These are phyloP conservation scores for Pseudonitzschia delicatissima DNA, from an alignment of 108 stramenopile species.

Conservation along the genomic window DNA sequence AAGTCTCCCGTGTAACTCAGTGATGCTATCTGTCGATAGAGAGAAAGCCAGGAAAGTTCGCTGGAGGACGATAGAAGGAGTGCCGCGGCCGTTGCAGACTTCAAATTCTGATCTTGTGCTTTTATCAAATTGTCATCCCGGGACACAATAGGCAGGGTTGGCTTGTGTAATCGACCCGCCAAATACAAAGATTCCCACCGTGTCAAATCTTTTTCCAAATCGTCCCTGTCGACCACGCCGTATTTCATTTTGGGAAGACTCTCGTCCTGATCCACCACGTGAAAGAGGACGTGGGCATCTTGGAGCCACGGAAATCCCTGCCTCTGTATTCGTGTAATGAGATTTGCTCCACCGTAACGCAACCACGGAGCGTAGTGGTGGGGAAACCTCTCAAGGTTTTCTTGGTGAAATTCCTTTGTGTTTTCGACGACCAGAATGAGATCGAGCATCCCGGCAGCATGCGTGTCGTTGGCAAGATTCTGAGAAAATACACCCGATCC, in stretches of 20 bases:
- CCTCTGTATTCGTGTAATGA: constrained; percentile 28
- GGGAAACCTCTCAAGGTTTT: constrained; percentile 54
- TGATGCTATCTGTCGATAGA: constrained; percentile 53
- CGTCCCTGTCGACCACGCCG: constrained; percentile 62
- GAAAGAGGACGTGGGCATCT: constrained; percentile 16
- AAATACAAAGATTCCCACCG: constrained; percentile 76
- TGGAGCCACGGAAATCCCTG: neutral
- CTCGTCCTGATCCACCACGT: constrained; percentile 15
- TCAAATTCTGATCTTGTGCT: constrained; percentile 55
- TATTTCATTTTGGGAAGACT: constrained; percentile 56
- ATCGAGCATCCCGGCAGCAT: constrained; percentile 58
- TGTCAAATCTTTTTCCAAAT: constrained; percentile 57
- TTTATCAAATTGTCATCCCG: constrained; percentile 29
- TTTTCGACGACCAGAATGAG: constrained; percentile 67
- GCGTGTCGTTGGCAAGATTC: constrained; percentile 15
- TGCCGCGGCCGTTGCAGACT: constrained; percentile 62
- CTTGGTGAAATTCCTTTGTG: constrained; percentile 53
- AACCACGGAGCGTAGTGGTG: constrained; percentile 61
- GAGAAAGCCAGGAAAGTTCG: constrained; percentile 11
- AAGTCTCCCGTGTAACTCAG: constrained; percentile 84
- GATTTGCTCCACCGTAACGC: constrained; percentile 5
- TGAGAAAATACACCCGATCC: constrained; percentile 83
- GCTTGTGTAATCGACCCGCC: constrained; percentile 85
- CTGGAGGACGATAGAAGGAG: constrained; percentile 36
- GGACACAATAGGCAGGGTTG: constrained; percentile 45